phyloP scores from a whole-genome alignment of 1,284 basidiomycete genomes.

The Cryptococcus deneoformans region DNA sequence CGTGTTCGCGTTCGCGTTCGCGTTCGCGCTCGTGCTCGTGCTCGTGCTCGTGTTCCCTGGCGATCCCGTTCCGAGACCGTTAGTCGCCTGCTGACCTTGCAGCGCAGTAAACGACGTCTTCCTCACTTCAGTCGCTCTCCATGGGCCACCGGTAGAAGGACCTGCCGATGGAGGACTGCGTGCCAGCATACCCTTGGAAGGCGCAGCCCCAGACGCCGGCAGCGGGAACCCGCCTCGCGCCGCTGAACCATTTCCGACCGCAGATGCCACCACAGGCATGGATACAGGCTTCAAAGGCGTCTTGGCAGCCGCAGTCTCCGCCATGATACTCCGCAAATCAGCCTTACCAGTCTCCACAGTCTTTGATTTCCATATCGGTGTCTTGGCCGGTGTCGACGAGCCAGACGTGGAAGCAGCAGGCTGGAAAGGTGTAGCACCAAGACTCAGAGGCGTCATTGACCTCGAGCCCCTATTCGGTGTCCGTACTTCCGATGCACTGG shows the following conservation, averaged over 20 bases:
- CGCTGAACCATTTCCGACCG: neutral
- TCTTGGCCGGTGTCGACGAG: neutral
- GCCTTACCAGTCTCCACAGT: conserved; percentile 52
- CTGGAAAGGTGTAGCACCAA: conserved; percentile 16
- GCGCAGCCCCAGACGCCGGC: neutral
- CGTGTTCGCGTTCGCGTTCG: neutral
- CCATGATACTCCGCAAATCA: conserved; percentile 84
- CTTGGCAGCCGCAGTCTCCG: conserved; percentile 55
- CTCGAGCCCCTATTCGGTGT: conserved; percentile 38
- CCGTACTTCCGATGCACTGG: conserved; percentile 9
- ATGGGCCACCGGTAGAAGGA: conserved; percentile 12
- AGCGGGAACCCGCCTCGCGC: neutral
- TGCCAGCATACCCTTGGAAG: neutral
- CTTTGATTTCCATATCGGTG: conserved; percentile 53
- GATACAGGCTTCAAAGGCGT: conserved; percentile 16
- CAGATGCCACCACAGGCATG: neutral
- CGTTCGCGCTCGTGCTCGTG: neutral
- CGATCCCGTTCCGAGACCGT: neutral
- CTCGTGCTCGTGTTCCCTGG: neutral
- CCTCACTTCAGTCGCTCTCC: conserved; percentile 27
- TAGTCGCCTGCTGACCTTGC: conserved; percentile 21
- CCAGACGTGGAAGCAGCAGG: neutral
- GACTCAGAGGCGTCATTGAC: conserved; percentile 55
- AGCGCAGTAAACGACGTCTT: conserved; percentile 34
- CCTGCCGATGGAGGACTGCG: conserved; percentile 13